Evolutionary conservation across 2,329 filamentous ascomycete species (phyloP).

Genomic region (Pseudodiploospora longispora): DNA sequence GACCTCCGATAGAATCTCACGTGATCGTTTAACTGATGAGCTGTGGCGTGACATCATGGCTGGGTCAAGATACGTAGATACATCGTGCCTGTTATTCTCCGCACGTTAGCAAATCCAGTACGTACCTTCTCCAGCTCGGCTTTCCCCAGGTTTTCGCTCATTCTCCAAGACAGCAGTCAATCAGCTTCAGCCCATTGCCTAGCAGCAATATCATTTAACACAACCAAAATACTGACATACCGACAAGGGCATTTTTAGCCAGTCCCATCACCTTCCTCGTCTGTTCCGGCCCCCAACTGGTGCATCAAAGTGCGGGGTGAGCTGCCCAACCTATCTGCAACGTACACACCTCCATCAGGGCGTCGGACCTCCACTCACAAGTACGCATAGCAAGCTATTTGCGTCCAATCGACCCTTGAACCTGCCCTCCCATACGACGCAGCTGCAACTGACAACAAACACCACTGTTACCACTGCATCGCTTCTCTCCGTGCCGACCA

Average conservation of each 20-base stretch:
- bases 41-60: constrained; percentile 11
- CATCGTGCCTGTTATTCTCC: neutral
- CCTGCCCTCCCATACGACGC: constrained; percentile 20
- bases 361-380: no score
- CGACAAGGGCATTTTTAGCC: neutral
- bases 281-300: neutral
- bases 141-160: constrained; percentile 9
- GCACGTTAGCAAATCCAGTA: constrained; percentile 1
- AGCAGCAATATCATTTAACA: neutral
- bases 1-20: neutral
- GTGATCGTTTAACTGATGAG: no score
- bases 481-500: constrained; percentile 2
- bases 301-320: constrained; percentile 17
- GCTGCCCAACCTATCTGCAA: constrained; percentile 9
- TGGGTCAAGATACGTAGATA: neutral
- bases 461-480: neutral
- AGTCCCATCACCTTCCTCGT: no score
- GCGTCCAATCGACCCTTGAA: constrained; percentile 21
- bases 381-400: neutral
- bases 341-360: neutral
- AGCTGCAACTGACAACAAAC: neutral
- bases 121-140: constrained; percentile 3
- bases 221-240: neutral
- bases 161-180: constrained; percentile 1
- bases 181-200: constrained; percentile 7